Evolutionary conservation across 1,284 basidiomycete species (phyloP), one percentile per base, ranked within the genome.

Genomic region (Trichosporon ovoides): DNA sequence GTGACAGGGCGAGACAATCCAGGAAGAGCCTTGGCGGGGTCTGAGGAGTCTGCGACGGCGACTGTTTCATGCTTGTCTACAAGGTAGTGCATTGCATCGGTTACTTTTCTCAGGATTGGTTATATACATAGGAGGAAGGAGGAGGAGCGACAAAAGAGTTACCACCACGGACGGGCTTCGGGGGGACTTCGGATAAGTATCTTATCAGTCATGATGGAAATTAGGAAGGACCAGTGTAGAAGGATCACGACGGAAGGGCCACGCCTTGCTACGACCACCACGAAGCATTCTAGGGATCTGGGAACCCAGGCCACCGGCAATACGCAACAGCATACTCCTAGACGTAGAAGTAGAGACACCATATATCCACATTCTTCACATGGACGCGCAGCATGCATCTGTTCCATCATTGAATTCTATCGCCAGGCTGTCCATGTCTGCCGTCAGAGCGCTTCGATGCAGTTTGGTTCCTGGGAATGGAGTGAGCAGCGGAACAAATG

Each of bases 1-100:
- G 69, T 46, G 74, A 76, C 36, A 57, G 65, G 12, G 63, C 61
- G 3, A 38, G 65, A 18, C 63, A 64, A 55, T 38, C 50, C 18
- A 46, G 65, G 24, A 66, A 65, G 57, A 59, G 57, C 12, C 52
- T 65, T 12, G 63, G 63, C 18, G 53, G 53, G 6, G 53, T 52
- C 16, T 59, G 51, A 48, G 38, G 10, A 43, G 16, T 20, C 5
- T 20, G 14, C 24, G 10, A 36, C 14, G 14, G 31, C 28, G 14
- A 28, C 28, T 48, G 43, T 48, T 28, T 48, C 43, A 46, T 9
- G 28, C 40, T 37, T 46, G 40, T 48, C 22, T 24, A 28, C 43
- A 28, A 24, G 43, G 43, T 46, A 48, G 14, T 18, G 28, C 43
- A 22, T 18, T 38, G 10, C 38, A 40, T 37, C 28, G 43, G 43